These are phyloP conservation scores for Fraxinus platypoda DNA, from an alignment of 305 asterid genomes.

Conservation along the genomic window DNA sequence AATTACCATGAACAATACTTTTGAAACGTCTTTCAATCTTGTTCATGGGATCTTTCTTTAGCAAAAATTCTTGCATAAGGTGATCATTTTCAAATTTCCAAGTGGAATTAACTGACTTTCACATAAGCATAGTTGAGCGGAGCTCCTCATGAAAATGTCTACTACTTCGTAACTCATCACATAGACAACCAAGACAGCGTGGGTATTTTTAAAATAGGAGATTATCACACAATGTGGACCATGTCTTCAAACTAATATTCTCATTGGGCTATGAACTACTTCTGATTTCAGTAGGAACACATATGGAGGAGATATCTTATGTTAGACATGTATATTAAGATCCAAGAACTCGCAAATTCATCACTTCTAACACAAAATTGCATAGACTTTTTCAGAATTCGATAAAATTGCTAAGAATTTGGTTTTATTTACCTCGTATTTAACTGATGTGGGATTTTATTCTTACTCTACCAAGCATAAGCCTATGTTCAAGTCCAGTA, in stretches of 20 bases:
- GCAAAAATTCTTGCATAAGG: neutral
- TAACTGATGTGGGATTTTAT: too few species aligned
- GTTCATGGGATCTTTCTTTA: neutral
- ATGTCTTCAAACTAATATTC: neutral
- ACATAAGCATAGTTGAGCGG: neutral
- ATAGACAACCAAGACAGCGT: neutral
- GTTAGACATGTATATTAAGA: too few species aligned
- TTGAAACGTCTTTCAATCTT: too few species aligned
- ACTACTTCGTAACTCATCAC: neutral
- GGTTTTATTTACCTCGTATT: too few species aligned
- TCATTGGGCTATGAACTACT: neutral
- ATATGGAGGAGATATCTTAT: neutral
- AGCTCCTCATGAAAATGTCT: neutral
- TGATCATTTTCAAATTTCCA: neutral
- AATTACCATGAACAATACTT: neutral
- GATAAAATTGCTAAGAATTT: neutral
- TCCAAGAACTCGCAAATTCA: neutral
- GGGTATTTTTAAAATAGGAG: too few species aligned
- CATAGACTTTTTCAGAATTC: neutral
- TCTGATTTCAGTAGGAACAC: neutral
- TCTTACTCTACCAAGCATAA: too few species aligned
- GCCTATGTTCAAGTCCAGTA: neutral
- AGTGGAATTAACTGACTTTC: neutral
- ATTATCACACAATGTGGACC: neutral
- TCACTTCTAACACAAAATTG: too few species aligned